Evolutionary conservation across 768 basidiomycete genomes (phyloP).

Genomic region (Lactarius akahatsu): DNA sequence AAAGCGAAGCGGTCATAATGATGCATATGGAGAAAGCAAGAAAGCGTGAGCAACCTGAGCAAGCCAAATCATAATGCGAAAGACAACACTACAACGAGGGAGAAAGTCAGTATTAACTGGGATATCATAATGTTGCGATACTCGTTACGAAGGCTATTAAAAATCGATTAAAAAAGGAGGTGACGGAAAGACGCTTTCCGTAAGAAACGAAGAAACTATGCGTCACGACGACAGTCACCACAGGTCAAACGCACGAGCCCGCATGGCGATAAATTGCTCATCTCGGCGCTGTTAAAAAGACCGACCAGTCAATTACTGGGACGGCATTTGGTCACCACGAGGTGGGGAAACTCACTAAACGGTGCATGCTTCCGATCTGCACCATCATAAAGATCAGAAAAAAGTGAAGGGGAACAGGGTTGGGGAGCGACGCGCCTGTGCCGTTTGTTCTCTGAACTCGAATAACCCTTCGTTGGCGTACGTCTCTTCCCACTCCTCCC

Average conservation of each 20-base stretch:
- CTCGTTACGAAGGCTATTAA: not conserved
- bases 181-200: not conserved
- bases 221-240: not conserved
- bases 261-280: slow-evolving; percentile 6
- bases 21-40: not conserved
- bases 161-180: not conserved
- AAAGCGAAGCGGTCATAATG: not conserved
- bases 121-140: not conserved
- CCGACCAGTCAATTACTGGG: not conserved
- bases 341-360: slow-evolving; percentile 6
- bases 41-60: not conserved
- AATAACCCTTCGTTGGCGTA: not conserved
- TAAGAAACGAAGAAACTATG: not conserved
- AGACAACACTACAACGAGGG: not conserved
- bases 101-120: not conserved
- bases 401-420: not conserved
- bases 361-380: slow-evolving; percentile 10
- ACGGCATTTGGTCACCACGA: not conserved
- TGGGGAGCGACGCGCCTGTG: slow-evolving; percentile 2
- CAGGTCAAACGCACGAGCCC: not conserved
- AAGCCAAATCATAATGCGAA: not conserved
- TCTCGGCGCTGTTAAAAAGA: not conserved
- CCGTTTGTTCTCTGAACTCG: slow-evolving; percentile 4
- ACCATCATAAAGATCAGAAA: not conserved
- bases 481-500: not conserved